Evolutionary conservation across 768 basidiomycete species (phyloP).

Genomic region (Brasilioporus rufonigricans): DNA sequence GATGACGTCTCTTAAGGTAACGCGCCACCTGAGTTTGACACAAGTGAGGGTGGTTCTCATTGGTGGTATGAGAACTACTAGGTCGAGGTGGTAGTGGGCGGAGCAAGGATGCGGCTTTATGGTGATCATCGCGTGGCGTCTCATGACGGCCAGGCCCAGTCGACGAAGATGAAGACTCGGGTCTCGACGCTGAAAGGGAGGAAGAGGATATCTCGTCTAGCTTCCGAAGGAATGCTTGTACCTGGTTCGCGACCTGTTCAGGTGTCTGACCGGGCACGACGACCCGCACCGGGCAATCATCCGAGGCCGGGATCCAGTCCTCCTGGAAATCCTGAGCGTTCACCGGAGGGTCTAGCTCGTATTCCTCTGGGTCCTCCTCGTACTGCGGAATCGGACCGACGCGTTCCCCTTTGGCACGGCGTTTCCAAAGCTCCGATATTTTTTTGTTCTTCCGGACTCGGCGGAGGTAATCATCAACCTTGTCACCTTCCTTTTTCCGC

Average conservation of each 20-base stretch:
- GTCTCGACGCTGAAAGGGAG: not conserved
- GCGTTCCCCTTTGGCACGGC: constrained; percentile 28
- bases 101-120: not conserved
- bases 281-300: constrained; percentile 33
- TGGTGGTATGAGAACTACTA: constrained; percentile 1
- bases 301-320: constrained; percentile 36
- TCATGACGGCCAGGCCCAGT: not conserved
- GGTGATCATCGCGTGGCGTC: not conserved
- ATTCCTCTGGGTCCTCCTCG: constrained; percentile 32
- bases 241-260: constrained; percentile 20
- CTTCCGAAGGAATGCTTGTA: constrained; percentile 20
- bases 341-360: constrained; percentile 32
- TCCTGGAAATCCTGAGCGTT: constrained; percentile 32
- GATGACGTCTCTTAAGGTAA: constrained; percentile 9
- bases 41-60: constrained; percentile 11
- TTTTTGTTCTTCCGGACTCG: constrained; percentile 30
- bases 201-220: constrained; percentile 17
- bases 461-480: constrained; percentile 29
- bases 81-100: not conserved
- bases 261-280: constrained; percentile 37
- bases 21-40: not conserved
- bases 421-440: constrained; percentile 25
- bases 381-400: constrained; percentile 31
- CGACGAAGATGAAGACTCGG: not conserved
- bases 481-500: constrained; percentile 35